These are phyloP conservation scores for Wickerhamiella spandovensis DNA, from an alignment of 805 yeast species.

Conservation along the genomic window DNA sequence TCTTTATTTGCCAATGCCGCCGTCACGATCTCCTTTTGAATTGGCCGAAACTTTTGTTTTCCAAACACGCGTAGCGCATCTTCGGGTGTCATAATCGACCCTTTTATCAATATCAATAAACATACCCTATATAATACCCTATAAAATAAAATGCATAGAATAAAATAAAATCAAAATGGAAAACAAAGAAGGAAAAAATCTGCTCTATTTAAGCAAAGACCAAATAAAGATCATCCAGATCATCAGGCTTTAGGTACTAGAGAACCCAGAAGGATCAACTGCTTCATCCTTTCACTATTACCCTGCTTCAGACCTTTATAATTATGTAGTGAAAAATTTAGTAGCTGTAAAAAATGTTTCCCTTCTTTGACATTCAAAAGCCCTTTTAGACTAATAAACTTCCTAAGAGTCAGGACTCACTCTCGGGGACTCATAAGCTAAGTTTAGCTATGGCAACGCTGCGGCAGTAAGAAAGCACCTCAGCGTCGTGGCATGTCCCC, in stretches of 20 bases:
- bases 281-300: no score
- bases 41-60: slow-evolving; percentile 15
- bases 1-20: slow-evolving; percentile 43
- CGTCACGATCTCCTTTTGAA: slow-evolving; percentile 17
- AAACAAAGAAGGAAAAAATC: neutral
- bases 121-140: no score
- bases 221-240: no score
- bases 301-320: no score
- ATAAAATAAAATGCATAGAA: no score
- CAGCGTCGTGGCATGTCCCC: slow-evolving; percentile 28
- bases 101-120: no score
- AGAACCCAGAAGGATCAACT: no score
- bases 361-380: slow-evolving; percentile 24
- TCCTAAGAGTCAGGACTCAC: slow-evolving; percentile 24
- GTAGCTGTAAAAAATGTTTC: slow-evolving; percentile 18
- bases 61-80: slow-evolving; percentile 9
- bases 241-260: no score
- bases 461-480: slow-evolving; percentile 19
- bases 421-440: slow-evolving; percentile 23
- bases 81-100: neutral
- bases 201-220: no score
- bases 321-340: neutral
- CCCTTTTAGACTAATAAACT: slow-evolving; percentile 23
- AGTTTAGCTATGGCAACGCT: slow-evolving; percentile 25
- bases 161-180: no score